A percentile compares a stretch with the other conserved stretches of the same genome.
phyloP scores from a whole-genome alignment of 2,329 filamentous ascomycete genomes.

The Aspergillus fumigatus region DNA sequence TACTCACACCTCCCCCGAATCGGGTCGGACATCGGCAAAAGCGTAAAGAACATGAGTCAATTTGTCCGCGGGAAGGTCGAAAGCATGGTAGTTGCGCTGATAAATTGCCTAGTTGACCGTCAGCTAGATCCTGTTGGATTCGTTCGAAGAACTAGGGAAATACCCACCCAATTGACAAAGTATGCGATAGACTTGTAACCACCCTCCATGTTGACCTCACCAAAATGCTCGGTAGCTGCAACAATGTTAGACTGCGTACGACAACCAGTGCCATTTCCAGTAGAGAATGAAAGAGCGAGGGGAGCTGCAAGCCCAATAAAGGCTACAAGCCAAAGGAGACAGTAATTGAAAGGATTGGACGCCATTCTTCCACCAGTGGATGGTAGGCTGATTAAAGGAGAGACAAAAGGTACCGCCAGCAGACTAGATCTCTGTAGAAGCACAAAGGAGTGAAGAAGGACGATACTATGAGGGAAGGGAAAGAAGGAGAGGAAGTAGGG shows the following conservation, averaged over 20 bases:
- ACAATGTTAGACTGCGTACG: neutral
- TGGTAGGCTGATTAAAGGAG: neutral
- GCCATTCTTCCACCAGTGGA: neutral
- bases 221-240: slow-evolving; percentile 5
- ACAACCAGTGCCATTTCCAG: neutral
- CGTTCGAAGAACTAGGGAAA: neutral
- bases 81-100: slow-evolving; percentile 72
- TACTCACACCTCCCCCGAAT: slow-evolving; percentile 70
- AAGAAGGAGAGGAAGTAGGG: neutral
- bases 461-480: neutral
- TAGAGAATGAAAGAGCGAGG: neutral
- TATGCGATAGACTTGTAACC: slow-evolving; percentile 38
- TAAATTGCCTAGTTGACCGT: slow-evolving; percentile 66
- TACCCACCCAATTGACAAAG: slow-evolving; percentile 43
- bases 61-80: slow-evolving; percentile 73
- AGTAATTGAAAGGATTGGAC: neutral
- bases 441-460: neutral
- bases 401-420: neutral
- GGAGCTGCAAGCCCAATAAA: neutral
- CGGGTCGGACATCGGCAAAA: slow-evolving; percentile 78
- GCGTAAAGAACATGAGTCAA: slow-evolving; percentile 84
- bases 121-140: neutral
- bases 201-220: slow-evolving; percentile 19
- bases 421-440: neutral
- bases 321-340: neutral